Conservation (phyloP, 352 stramenopile genomes). For the Globisporangium paroecandrum region DNA sequence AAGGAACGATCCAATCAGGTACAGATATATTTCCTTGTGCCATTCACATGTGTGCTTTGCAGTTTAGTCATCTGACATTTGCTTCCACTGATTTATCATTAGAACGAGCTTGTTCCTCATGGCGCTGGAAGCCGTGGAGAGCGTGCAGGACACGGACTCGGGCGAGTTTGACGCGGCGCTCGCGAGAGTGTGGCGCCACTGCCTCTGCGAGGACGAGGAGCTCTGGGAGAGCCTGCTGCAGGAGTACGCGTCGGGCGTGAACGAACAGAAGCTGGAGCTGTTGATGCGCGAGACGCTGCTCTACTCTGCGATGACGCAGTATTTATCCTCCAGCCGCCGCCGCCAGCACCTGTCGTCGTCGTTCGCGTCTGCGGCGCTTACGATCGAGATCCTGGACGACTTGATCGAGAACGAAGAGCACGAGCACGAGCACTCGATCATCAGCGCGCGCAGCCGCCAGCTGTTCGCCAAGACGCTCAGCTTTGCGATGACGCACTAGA, state of each 20-base stretch:
- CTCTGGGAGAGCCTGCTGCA: constrained; percentile 54
- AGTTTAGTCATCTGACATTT: background rate
- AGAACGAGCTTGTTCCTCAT: constrained; percentile 73
- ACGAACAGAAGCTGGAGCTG: constrained; percentile 58
- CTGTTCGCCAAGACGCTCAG: constrained; percentile 75
- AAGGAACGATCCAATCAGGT: constrained; percentile 58
- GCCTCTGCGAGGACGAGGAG: constrained; percentile 47
- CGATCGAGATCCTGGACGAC: constrained; percentile 59
- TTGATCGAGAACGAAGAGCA: constrained; percentile 53
- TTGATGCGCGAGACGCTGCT: constrained; percentile 73
- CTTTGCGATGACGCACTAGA: constrained; percentile 31
- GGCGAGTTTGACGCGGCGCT: constrained; percentile 45
- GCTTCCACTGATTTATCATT: background rate
- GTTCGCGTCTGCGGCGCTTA: constrained; percentile 29
- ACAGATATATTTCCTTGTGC: background rate
- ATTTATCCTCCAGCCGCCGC: constrained; percentile 23
- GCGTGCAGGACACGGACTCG: constrained; percentile 25
- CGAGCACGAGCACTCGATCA: constrained; percentile 35
- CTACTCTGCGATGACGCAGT: constrained; percentile 58
- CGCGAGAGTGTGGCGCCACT: constrained; percentile 51
- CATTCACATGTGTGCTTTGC: no score
- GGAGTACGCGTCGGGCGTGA: constrained; percentile 49
- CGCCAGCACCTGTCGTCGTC: constrained; percentile 18
- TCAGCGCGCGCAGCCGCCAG: constrained; percentile 53
- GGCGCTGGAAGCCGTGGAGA: constrained; percentile 65